Percentiles rank a stretch among this genome's conserved stretches.
Evolutionary conservation across 2,329 filamentous ascomycete species (phyloP).

Genomic region (Pseudogymnoascus pannorum): DNA sequence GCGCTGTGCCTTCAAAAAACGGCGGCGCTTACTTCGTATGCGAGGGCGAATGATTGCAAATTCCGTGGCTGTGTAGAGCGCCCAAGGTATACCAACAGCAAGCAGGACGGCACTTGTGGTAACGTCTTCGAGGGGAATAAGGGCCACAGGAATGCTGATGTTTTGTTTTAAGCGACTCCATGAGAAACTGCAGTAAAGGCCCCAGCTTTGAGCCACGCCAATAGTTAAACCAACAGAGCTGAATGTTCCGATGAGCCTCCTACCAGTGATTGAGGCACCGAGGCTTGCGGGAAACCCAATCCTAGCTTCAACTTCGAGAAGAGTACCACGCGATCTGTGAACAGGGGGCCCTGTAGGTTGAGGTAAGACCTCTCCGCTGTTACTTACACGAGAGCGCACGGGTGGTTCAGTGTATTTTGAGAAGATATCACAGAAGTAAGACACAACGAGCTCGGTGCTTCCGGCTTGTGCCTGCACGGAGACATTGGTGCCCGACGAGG

Average conservation of each 20-base stretch:
- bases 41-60: conserved; percentile 35
- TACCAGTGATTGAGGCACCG: conserved; percentile 31
- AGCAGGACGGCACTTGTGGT: conserved; percentile 30
- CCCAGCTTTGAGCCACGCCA: conserved; percentile 28
- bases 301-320: conserved; percentile 24
- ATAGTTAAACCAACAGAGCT: conserved; percentile 34
- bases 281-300: conserved; percentile 26
- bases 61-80: conserved; percentile 34
- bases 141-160: conserved; percentile 32
- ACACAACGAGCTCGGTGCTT: background rate
- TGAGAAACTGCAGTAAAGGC: conserved; percentile 32
- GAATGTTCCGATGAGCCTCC: conserved; percentile 31
- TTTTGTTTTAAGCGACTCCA: conserved; percentile 36
- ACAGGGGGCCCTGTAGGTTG: conserved; percentile 16
- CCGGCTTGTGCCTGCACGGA: background rate
- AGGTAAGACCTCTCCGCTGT: conserved; percentile 4
- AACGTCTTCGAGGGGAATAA: conserved; percentile 31
- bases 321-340: conserved; percentile 22
- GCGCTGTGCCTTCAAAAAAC: conserved; percentile 29
- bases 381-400: conserved; percentile 9
- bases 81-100: conserved; percentile 33
- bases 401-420: conserved; percentile 5
- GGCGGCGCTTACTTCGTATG: conserved; percentile 30
- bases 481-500: background rate
- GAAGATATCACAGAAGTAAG: conserved; percentile 7